These are phyloP conservation scores for Panaeolus papilionaceus DNA, from an alignment of 768 basidiomycete species.

Conservation along the genomic window DNA sequence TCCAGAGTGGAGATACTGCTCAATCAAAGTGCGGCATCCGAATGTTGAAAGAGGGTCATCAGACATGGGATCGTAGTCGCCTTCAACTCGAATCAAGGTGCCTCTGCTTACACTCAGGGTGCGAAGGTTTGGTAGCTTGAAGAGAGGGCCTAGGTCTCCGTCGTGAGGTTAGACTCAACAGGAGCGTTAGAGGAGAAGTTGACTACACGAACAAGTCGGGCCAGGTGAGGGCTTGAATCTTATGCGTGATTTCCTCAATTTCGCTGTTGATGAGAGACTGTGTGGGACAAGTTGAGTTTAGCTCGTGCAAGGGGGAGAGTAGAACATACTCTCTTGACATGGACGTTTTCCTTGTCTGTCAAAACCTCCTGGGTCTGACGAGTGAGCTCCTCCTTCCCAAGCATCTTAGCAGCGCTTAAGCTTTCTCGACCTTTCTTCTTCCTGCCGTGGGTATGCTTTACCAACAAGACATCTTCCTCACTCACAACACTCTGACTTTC, in stretches of 20 bases:
- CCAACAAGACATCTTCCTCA: conserved; percentile 78
- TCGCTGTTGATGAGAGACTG: conserved; percentile 88
- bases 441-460: conserved; percentile 52
- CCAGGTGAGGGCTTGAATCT: conserved; percentile 66
- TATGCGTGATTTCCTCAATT: conserved; percentile 86
- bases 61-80: too few species aligned
- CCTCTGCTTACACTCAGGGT: too few species aligned
- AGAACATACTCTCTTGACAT: conserved; percentile 80
- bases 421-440: conserved; percentile 69
- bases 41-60: too few species aligned
- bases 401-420: conserved; percentile 67
- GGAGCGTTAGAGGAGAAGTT: too few species aligned
- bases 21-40: too few species aligned
- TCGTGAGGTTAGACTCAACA: too few species aligned
- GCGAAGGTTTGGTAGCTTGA: too few species aligned
- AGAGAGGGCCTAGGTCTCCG: too few species aligned
- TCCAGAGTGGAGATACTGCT: too few species aligned
- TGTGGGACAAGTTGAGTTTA: conserved; percentile 20
- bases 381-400: conserved; percentile 85
- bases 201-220: too few species aligned
- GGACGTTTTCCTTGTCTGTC: conserved; percentile 91
- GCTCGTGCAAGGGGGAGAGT: conserved; percentile 11
- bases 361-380: conserved; percentile 87
- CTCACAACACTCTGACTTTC: conserved; percentile 70
- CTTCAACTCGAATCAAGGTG: too few species aligned